Percentiles rank a stretch among this genome's conserved stretches.
phyloP scores from a whole-genome alignment of 1,139 yeast genomes.

The Pneumocystis jirovecii region DNA sequence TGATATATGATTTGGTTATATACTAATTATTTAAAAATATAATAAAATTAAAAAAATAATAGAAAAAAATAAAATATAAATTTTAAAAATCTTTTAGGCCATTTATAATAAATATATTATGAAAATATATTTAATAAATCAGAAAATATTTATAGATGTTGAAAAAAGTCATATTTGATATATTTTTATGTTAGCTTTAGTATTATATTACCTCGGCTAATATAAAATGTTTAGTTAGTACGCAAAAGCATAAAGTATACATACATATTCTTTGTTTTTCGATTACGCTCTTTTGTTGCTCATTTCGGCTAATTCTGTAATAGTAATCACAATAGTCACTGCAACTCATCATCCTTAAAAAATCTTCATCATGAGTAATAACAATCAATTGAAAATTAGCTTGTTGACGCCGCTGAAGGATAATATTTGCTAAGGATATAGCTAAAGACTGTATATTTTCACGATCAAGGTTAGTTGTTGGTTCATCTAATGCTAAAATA shows the following conservation, averaged over 20 bases:
- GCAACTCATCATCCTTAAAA: conserved; percentile 72
- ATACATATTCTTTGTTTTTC: conserved; percentile 33
- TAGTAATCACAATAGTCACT: conserved; percentile 78
- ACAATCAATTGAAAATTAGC: conserved; percentile 85
- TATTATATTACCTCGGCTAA: conserved; percentile 1
- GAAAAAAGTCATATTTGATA: neutral
- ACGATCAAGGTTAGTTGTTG: conserved; percentile 86
- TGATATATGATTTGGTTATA: no score
- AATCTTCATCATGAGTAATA: conserved; percentile 91
- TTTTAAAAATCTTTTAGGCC: no score
- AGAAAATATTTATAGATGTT: neutral
- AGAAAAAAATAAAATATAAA: no score
- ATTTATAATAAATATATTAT: neutral
- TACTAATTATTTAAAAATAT: neutral
- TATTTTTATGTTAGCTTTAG: neutral
- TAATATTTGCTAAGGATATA: conserved; percentile 57
- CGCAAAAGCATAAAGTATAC: neutral
- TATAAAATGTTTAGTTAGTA: neutral
- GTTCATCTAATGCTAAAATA: conserved; percentile 90
- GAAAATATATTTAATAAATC: neutral
- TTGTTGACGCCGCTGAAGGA: conserved; percentile 60
- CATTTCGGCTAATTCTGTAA: conserved; percentile 67
- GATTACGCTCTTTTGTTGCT: conserved; percentile 64
- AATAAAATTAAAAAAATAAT: no score
- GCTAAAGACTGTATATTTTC: conserved; percentile 86